A percentile compares a stretch with the other conserved stretches of the same genome.
These are phyloP conservation scores for Magnolia sinica DNA, from an alignment of 164 flowering plant genomes.

Conservation along the genomic window DNA sequence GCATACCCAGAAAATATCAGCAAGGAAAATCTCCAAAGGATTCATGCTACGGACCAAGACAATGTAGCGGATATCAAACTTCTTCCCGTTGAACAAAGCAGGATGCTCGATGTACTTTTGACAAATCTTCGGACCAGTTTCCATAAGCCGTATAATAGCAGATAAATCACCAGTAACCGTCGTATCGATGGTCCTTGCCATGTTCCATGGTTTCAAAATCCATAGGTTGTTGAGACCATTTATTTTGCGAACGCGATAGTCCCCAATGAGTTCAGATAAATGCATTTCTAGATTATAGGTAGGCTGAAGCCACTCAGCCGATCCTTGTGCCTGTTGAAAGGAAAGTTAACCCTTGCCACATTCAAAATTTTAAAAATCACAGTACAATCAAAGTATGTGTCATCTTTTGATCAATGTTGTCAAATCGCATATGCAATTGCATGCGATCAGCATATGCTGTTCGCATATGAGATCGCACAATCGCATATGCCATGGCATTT, in stretches of 20 bases:
- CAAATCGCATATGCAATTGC: no score
- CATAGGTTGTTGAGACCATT: constrained; percentile 81
- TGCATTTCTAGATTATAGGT: constrained; percentile 91
- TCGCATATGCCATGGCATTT: no score
- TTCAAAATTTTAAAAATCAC: no score
- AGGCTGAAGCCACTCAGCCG: constrained; percentile 89
- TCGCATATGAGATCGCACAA: no score
- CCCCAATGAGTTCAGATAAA: constrained; percentile 80
- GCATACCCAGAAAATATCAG: constrained; percentile 93
- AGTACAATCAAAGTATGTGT: no score
- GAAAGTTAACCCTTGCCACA: not conserved
- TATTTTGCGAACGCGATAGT: constrained; percentile 60
- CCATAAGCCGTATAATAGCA: constrained; percentile 95
- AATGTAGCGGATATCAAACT: constrained; percentile 94
- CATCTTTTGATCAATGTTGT: no score
- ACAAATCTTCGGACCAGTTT: constrained; percentile 98
- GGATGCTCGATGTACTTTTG: constrained; percentile 98
- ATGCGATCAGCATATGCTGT: no score
- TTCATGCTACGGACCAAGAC: constrained; percentile 80
- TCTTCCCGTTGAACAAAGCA: constrained; percentile 74
- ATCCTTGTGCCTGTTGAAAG: constrained; percentile 68
- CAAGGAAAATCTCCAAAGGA: constrained; percentile 81
- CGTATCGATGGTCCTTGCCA: constrained; percentile 99
- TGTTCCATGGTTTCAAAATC: constrained; percentile 99
- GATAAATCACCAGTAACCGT: constrained; percentile 76